Evolutionary conservation across 2,329 filamentous ascomycete species (phyloP), one percentile per base, ranked within the genome.

Genomic region (Mollisia scopiformis): DNA sequence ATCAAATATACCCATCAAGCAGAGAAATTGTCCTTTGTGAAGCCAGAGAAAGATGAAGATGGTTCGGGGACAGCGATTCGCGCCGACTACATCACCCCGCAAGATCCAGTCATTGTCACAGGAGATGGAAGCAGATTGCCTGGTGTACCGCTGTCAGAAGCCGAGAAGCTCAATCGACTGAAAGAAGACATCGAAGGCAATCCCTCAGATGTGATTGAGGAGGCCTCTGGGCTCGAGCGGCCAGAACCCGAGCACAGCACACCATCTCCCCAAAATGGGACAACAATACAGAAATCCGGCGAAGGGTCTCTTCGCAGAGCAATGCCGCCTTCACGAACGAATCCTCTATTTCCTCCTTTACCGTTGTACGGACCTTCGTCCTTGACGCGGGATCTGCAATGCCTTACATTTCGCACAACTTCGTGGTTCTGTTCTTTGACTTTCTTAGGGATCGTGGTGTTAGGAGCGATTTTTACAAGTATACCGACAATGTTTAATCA

Each of bases 281-380:
- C 50, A 57, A 60, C 28, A n/a, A 67, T 78, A 58, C 73, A 81
- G 62, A 79, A 78, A 57, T 78, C 80, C 3, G 77, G 79, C 33
- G 80, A 79, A 25, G 79, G 75, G 13, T 80, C 80, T 16, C 67
- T 85, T 19, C 74, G 76, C 46, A 76, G 73, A 60, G 72, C 80
- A 14, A 82, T 81, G 76, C 88, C 89, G 0, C 86, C 87, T 1
- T 87, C 87, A 7, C 83, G 86, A 65, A 93, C 91, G 1, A 88
- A 93, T 67, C 90, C 91, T 2, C 78, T 96, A 5, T 97, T 97
- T 66, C 93, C 93, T 6, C 91, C 92, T 1, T 75, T 97, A 8
- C 93, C 93, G 0, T 79, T 92, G 0, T 97, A 96, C 69, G 91
- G 91, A 0, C 89, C 92, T 0, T 87, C 92, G 0, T 88, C 89